Percentiles rank a stretch among this genome's conserved stretches.
Conservation (phyloP, 805 yeast genomes). For the Pachysolen tannophilus region DNA sequence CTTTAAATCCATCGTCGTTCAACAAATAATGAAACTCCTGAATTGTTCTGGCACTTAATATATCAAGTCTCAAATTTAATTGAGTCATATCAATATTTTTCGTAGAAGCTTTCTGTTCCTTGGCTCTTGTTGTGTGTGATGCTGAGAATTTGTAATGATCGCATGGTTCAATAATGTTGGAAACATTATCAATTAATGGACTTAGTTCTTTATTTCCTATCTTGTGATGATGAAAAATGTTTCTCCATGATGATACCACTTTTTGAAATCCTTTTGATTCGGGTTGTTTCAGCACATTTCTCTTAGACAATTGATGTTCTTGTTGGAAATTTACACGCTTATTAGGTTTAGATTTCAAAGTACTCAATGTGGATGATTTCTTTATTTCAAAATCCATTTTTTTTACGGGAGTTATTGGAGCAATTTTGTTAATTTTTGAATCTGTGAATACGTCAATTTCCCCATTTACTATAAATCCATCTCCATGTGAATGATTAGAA, state of each 20-base stretch:
- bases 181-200: conserved; percentile 15
- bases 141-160: too few relatives aligned
- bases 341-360: conserved; percentile 1
- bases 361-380: conserved; percentile 12
- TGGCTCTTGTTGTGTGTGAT: conserved; percentile 3
- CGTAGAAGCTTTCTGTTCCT: conserved; percentile 9
- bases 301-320: background rate
- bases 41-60: conserved; percentile 61
- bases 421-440: conserved; percentile 32
- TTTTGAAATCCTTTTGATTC: conserved; percentile 1
- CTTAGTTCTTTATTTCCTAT: conserved; percentile 10
- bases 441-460: conserved; percentile 40
- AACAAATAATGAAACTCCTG: conserved; percentile 50
- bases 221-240: conserved; percentile 17
- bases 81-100: background rate
- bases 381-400: conserved; percentile 38
- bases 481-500: conserved; percentile 24
- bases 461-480: conserved; percentile 44
- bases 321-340: conserved; percentile 9
- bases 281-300: too few relatives aligned
- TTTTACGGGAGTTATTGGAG: conserved; percentile 65
- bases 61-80: conserved; percentile 37
- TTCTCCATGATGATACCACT: conserved; percentile 23
- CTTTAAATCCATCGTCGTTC: conserved; percentile 11
- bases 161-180: conserved; percentile 15